Conservation (phyloP, 1,139 yeast genomes). For the Tardiomyces blankii region DNA sequence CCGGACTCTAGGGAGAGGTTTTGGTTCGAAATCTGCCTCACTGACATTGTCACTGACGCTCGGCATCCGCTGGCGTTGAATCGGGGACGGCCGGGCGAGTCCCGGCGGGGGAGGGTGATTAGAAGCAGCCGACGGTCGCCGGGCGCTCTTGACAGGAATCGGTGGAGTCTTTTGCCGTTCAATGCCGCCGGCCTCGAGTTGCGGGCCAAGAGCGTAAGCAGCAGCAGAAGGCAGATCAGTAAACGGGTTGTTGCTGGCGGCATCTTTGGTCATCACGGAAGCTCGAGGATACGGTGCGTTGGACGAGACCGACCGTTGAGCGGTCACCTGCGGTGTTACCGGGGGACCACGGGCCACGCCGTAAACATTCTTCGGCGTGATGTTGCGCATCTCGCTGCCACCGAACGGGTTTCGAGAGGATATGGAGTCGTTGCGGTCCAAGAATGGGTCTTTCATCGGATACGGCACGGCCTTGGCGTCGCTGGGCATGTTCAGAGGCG, state of each 20-base stretch:
- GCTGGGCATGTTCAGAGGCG: too few species aligned
- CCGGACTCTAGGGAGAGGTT: constrained; percentile 1
- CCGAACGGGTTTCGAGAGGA: too few species aligned
- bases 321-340: too few species aligned
- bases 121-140: not conserved
- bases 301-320: too few species aligned
- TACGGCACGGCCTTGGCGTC: not conserved
- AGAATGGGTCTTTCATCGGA: not conserved
- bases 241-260: too few species aligned
- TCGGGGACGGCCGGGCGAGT: not conserved
- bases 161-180: too few species aligned
- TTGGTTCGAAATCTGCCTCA: not conserved
- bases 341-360: too few species aligned
- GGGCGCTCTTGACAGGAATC: not conserved
- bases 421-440: not conserved
- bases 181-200: not conserved
- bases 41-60: not conserved
- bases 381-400: too few species aligned
- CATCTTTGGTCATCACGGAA: too few species aligned
- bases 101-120: not conserved
- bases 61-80: not conserved
- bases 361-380: too few species aligned
- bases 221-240: not conserved
- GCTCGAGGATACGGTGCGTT: too few species aligned
- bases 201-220: not conserved